A percentile compares a stretch with the other conserved stretches of the same genome.
Conservation (phyloP, 1,139 yeast genomes). For the Blastobotrys proliferans region DNA sequence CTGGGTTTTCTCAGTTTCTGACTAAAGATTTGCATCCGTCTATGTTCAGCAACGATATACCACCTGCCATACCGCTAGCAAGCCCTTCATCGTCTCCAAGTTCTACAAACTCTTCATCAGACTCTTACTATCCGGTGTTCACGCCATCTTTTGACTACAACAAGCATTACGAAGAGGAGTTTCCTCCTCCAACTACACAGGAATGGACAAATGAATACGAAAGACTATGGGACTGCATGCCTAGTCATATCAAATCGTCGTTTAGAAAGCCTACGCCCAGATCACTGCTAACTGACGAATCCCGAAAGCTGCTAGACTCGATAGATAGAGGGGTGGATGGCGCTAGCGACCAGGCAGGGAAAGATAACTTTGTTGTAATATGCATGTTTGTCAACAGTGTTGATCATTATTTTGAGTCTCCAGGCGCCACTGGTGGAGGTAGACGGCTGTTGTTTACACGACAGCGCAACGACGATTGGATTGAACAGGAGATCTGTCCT, state of each 20-base stretch:
- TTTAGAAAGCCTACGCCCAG: slow-evolving; percentile 75
- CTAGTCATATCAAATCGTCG: slow-evolving; percentile 55
- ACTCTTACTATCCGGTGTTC: slow-evolving; percentile 21
- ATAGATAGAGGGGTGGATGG: slow-evolving; percentile 85
- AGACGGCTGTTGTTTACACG: slow-evolving; percentile 44
- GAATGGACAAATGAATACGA: slow-evolving; percentile 65
- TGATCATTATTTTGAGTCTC: slow-evolving; percentile 56
- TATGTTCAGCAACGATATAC: slow-evolving; percentile 9
- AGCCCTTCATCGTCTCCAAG: slow-evolving; percentile 13
- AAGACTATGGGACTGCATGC: slow-evolving; percentile 60
- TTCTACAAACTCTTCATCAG: slow-evolving; percentile 9
- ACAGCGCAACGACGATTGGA: slow-evolving; percentile 59
- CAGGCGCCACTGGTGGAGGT: slow-evolving; percentile 30
- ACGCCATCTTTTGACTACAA: slow-evolving; percentile 22
- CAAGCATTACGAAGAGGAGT: slow-evolving; percentile 15
- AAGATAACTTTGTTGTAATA: slow-evolving; percentile 64
- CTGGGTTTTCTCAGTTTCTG: slow-evolving; percentile 50
- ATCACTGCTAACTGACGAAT: slow-evolving; percentile 52
- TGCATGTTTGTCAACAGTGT: slow-evolving; percentile 68
- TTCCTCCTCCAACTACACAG: slow-evolving; percentile 48
- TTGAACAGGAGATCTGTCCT: slow-evolving; percentile 78
- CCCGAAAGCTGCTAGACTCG: slow-evolving; percentile 57
- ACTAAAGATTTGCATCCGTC: slow-evolving; percentile 11
- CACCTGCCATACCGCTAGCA: slow-evolving; percentile 12
- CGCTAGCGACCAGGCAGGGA: slow-evolving; percentile 61